Evolutionary conservation across 2,329 filamentous ascomycete species (phyloP).

Genomic region (Fusarium penzigii): DNA sequence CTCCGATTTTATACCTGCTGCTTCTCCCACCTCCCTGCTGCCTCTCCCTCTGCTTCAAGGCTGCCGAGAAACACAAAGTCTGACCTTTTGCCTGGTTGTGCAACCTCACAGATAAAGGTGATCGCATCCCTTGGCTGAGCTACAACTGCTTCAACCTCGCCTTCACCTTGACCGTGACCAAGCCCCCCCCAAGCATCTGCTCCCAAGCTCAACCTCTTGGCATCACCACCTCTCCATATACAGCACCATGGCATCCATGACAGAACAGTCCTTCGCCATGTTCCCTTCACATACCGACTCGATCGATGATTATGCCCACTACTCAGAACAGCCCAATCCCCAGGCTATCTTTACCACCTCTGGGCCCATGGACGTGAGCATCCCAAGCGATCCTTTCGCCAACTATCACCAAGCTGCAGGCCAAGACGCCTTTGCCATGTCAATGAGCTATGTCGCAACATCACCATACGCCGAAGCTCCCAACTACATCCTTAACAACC

Average conservation of each 20-base stretch:
- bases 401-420: constrained; percentile 35
- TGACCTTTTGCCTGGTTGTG: constrained; percentile 18
- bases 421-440: constrained; percentile 35
- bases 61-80: constrained; percentile 5
- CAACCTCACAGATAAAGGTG: constrained; percentile 26
- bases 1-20: constrained; percentile 8
- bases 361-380: constrained; percentile 48
- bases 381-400: constrained; percentile 48
- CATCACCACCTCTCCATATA: constrained; percentile 6
- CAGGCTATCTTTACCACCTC: constrained; percentile 39
- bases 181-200: constrained; percentile 5
- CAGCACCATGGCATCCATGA: constrained; percentile 32
- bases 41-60: constrained; percentile 3
- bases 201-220: constrained; percentile 4
- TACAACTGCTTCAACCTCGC: constrained; percentile 17
- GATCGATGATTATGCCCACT: constrained; percentile 44
- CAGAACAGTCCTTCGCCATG: constrained; percentile 31
- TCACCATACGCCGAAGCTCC: constrained; percentile 48
- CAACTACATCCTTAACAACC: constrained; percentile 47
- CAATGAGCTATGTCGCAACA: constrained; percentile 46
- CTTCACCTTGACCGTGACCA: constrained; percentile 15
- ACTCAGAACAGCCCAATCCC: constrained; percentile 43
- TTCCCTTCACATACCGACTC: constrained; percentile 32
- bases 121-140: constrained; percentile 23
- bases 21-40: constrained; percentile 12